Conservation (phyloP, 1,139 yeast genomes). For the Suhomyces bribrorum region DNA sequence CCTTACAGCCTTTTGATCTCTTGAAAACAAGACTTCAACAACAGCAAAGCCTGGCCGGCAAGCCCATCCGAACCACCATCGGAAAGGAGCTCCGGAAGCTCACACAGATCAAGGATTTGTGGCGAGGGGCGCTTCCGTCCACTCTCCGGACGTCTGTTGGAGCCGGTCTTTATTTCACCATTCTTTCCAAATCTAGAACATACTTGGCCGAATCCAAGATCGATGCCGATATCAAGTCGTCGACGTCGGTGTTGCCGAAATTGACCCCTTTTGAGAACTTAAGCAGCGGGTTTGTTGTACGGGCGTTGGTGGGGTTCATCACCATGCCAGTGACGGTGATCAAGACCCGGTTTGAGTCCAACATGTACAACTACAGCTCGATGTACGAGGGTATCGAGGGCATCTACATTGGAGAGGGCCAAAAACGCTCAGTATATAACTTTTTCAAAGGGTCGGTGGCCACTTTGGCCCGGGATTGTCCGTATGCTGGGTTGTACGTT, state of each 20-base stretch:
- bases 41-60: constrained; percentile 37
- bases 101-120: constrained; percentile 54
- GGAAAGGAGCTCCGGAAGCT: constrained; percentile 48
- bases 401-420: constrained; percentile 49
- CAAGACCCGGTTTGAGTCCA: constrained; percentile 85
- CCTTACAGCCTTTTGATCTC: constrained; percentile 87
- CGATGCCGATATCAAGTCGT: constrained; percentile 10
- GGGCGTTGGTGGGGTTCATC: constrained; percentile 79
- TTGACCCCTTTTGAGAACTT: constrained; percentile 71
- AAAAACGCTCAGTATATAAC: constrained; percentile 52
- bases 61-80: constrained; percentile 40
- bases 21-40: constrained; percentile 91
- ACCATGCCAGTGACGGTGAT: constrained; percentile 99
- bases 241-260: constrained; percentile 59
- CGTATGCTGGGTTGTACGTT: constrained; percentile 92
- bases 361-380: constrained; percentile 68
- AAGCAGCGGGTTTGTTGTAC: constrained; percentile 71
- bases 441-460: constrained; percentile 88
- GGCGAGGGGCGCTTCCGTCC: constrained; percentile 95
- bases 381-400: constrained; percentile 61
- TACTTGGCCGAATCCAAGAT: constrained; percentile 43
- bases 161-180: constrained; percentile 79
- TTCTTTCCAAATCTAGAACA: constrained; percentile 63
- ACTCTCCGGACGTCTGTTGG: constrained; percentile 89
- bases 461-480: constrained; percentile 88